A percentile compares a stretch with the other conserved stretches of the same genome.
These are phyloP conservation scores for Didymella segeticola DNA, from an alignment of 2,329 filamentous ascomycete species.

Conservation along the genomic window DNA sequence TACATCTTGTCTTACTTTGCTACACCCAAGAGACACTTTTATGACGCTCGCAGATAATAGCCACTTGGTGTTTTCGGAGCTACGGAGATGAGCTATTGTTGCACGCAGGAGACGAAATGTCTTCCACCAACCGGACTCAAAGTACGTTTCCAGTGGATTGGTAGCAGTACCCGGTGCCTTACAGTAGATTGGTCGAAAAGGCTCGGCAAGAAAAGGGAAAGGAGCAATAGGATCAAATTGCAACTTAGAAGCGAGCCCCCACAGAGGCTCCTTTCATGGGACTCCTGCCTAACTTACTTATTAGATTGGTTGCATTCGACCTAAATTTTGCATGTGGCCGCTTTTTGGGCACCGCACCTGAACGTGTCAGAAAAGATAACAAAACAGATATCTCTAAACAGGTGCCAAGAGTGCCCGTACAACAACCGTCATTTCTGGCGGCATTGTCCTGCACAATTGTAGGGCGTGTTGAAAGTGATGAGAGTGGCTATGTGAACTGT, in stretches of 20 bases:
- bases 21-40: too few species aligned
- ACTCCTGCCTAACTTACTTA: not conserved
- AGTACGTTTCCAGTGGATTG: not conserved
- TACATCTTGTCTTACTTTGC: too few species aligned
- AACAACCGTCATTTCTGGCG: not conserved
- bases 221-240: not conserved
- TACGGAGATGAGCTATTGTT: slow-evolving; percentile 1
- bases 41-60: slow-evolving; percentile 1
- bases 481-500: too few species aligned
- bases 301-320: not conserved
- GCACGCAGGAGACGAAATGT: slow-evolving; percentile 1
- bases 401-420: not conserved
- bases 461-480: too few species aligned
- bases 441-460: too few species aligned
- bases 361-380: not conserved
- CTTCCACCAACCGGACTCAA: slow-evolving; percentile 1
- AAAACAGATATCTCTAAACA: not conserved
- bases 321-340: too few species aligned
- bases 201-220: not conserved
- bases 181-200: too few species aligned
- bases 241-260: too few species aligned
- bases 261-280: too few species aligned
- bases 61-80: not conserved
- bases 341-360: not conserved
- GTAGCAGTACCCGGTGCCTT: not conserved